phyloP scores from a whole-genome alignment of 2,329 filamentous ascomycete species.

The Curvularia spicifera region DNA sequence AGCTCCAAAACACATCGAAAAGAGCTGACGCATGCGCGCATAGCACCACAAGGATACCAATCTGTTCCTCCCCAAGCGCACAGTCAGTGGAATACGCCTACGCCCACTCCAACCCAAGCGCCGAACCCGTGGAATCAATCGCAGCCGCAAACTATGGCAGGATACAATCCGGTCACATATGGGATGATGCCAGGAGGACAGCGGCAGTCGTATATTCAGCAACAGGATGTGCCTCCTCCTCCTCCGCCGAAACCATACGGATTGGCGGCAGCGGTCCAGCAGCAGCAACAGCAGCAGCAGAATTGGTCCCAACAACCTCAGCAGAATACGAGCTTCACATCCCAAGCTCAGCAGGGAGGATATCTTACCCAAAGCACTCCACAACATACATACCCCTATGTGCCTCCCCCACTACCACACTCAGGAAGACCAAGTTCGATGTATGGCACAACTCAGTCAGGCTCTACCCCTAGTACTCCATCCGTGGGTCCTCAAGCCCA shows the following conservation, averaged over 20 bases:
- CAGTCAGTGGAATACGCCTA: conserved; percentile 41
- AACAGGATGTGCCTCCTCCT: conserved; percentile 43
- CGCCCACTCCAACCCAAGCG: conserved; percentile 31
- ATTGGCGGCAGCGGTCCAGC: conserved; percentile 38
- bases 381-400: conserved; percentile 38
- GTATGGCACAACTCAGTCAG: conserved; percentile 36
- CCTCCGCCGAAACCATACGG: conserved; percentile 47
- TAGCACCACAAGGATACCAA: conserved; percentile 33
- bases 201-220: conserved; percentile 27
- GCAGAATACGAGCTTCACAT: conserved; percentile 3
- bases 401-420: conserved; percentile 37
- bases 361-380: conserved; percentile 27
- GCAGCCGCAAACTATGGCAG: conserved; percentile 30
- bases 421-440: conserved; percentile 36
- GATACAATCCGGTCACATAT: conserved; percentile 45
- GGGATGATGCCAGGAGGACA: conserved; percentile 40
- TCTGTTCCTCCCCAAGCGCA: conserved; percentile 33
- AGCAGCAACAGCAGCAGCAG: conserved; percentile 14
- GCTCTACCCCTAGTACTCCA: conserved; percentile 25
- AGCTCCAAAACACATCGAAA: not conserved
- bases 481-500: conserved; percentile 17
- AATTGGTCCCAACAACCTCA: conserved; percentile 31
- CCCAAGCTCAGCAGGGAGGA: conserved; percentile 13
- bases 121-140: conserved; percentile 34
- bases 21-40: conserved; percentile 5